Evolutionary conservation across 108 stramenopile species (phyloP).

Genomic region (Pinguiococcus pyrenoidosus): DNA sequence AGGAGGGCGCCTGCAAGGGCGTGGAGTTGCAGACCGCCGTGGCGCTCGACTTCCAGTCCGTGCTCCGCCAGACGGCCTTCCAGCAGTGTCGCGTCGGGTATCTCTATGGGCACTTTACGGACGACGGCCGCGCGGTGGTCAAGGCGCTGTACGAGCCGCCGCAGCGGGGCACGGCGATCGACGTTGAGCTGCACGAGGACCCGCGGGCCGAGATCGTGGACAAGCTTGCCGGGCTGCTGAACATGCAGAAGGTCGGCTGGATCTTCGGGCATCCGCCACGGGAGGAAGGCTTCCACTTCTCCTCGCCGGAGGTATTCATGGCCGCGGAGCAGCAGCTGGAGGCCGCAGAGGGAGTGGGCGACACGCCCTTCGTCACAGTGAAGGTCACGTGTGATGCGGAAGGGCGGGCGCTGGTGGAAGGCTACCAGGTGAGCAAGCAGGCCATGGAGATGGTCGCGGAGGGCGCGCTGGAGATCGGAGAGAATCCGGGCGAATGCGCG

Average conservation of each 20-base stretch:
- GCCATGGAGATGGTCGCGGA: conserved; percentile 98
- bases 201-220: conserved; percentile 72
- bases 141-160: conserved; percentile 96
- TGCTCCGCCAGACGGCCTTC: conserved; percentile 58
- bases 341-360: conserved; percentile 71
- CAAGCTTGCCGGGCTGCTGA: conserved; percentile 53
- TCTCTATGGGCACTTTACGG: conserved; percentile 69
- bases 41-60: conserved; percentile 24
- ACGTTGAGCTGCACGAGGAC: conserved; percentile 74
- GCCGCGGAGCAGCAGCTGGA: conserved; percentile 86
- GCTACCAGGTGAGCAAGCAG: conserved; percentile 81
- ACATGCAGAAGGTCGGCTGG: conserved; percentile 78
- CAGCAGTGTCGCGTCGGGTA: conserved; percentile 68
- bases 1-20: conserved; percentile 41
- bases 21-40: conserved; percentile 41
- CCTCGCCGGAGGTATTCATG: conserved; percentile 64
- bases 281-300: conserved; percentile 75
- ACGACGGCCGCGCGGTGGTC: conserved; percentile 48
- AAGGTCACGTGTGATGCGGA: conserved; percentile 48
- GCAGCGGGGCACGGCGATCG: conserved; percentile 38
- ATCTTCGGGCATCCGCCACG: conserved; percentile 85
- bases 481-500: conserved; percentile 58
- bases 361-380: conserved; percentile 86
- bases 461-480: conserved; percentile 52
- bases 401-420: conserved; percentile 58